Conservation (phyloP, 176 grass and related monocot genomes). For the Lolium multiflorum region DNA sequence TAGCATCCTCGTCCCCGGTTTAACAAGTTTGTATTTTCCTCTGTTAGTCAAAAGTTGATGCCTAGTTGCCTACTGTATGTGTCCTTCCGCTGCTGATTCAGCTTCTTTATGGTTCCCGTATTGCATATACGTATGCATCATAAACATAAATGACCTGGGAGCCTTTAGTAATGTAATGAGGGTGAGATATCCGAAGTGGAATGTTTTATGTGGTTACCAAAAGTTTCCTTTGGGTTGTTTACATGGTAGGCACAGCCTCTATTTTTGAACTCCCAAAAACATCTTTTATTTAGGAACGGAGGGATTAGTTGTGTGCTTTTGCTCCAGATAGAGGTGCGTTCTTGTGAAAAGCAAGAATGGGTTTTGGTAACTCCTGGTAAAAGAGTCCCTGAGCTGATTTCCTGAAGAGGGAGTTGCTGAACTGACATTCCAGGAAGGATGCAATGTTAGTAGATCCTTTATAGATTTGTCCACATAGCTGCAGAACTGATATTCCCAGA, state of each 20-base stretch:
- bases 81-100: not conserved
- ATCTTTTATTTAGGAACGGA: too few species aligned
- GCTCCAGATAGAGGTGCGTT: not conserved
- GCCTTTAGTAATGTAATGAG: not conserved
- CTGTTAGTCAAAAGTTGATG: conserved; percentile 14
- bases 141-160: not conserved
- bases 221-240: not conserved
- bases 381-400: not conserved
- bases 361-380: not conserved
- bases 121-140: not conserved
- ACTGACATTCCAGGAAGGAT: not conserved
- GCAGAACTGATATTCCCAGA: not conserved
- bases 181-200: not conserved
- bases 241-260: not conserved
- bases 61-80: conserved; percentile 22
- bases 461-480: too few species aligned
- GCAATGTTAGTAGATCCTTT: too few species aligned
- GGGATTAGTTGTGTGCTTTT: not conserved
- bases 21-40: conserved; percentile 45
- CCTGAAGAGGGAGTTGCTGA: not conserved
- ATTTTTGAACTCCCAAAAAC: too few species aligned
- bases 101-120: not conserved
- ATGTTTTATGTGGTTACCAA: too few species aligned
- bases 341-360: not conserved
- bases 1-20: too few species aligned